Base-by-base conservation (phyloP, 345 rosid genomes). In the Bruguiera parviflora region DNA sequence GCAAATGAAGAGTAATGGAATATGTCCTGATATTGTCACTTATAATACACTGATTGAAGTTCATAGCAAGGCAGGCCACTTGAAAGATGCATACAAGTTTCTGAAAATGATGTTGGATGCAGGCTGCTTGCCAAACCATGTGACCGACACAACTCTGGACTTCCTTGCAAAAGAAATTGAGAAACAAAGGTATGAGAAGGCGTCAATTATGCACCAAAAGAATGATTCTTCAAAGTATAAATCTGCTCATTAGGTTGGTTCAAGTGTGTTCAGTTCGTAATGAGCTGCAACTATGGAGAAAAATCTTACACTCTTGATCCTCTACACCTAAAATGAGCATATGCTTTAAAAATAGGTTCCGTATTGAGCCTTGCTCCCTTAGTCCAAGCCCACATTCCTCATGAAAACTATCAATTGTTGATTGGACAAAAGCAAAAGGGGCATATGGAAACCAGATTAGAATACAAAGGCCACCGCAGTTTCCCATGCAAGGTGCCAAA, bases 1-100 rank as follows among this genome's bases (percentile, higher is more conserved):
- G 63, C 97, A 92, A 64, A 92, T 92, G 97, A 88, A 80, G 80
- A 66, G 60, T 25, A 81, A 75, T 25, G 97, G 96, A 65, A 85
- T 92, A 61, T 77, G 80, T 61, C 96, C 93, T 0, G 97, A 95
- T 35, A 88, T 92, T 3, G 90, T 95, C 73, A 87, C 96, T 29
- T 95, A 86, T 71, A 95, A 89, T 70, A 92, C 88, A 1, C 82
- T 92, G 64, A 95, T 95, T 8, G 90, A 90, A 83, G 89, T 95
- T 79, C 87, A 90, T 68, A 87, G 86, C 81, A 95, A 90, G 77
- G 89, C 89, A 1, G 92, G 97, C 59, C 81, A 59, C 53, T 52
- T 92, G 71, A 88, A 89, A 81, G 96, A 89, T 33, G 97, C 97
- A 6, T 80, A 90, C 73, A 83, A 85, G 55, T 88, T 78, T 84